phyloP scores from a whole-genome alignment of 768 basidiomycete genomes.

The Phaeotremella fagi region DNA sequence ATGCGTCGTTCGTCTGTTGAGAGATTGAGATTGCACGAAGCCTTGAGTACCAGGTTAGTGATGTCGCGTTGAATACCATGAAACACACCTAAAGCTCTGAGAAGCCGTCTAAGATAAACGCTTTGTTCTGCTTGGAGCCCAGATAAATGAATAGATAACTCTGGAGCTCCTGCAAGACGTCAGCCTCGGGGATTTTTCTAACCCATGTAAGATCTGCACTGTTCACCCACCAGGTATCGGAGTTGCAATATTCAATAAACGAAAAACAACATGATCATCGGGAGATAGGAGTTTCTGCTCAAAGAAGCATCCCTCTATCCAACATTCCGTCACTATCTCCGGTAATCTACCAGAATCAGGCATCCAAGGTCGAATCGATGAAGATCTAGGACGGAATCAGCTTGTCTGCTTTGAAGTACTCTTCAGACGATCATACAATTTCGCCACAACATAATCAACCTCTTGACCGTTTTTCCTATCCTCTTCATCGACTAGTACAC shows the following conservation, averaged over 20 bases:
- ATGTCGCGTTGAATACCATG: slow-evolving; percentile 53
- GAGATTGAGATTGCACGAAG: slow-evolving; percentile 53
- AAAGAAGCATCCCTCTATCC: slow-evolving; percentile 81
- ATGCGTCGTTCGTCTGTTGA: slow-evolving; percentile 62
- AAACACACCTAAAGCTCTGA: slow-evolving; percentile 62
- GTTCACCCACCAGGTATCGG: slow-evolving; percentile 62
- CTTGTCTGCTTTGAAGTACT: not conserved
- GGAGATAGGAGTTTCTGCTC: slow-evolving; percentile 66
- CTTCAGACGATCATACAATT: slow-evolving; percentile 27
- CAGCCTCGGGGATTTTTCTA: not conserved
- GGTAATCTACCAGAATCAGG: slow-evolving; percentile 7
- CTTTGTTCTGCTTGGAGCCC: slow-evolving; percentile 66
- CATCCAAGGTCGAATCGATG: slow-evolving; percentile 11
- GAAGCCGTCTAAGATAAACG: slow-evolving; percentile 62
- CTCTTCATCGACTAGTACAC: slow-evolving; percentile 18
- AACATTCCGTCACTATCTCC: slow-evolving; percentile 72
- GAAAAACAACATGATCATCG: slow-evolving; percentile 66
- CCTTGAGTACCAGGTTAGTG: slow-evolving; percentile 51
- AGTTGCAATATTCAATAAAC: slow-evolving; percentile 58
- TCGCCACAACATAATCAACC: slow-evolving; percentile 42
- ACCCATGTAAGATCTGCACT: too few relatives aligned
- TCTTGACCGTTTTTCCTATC: slow-evolving; percentile 23
- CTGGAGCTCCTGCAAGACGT: slow-evolving; percentile 54
- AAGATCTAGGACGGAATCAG: slow-evolving; percentile 7
- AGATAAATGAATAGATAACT: slow-evolving; percentile 63